Conservation (phyloP, 768 basidiomycete genomes). For the Fomitopsis serialis region DNA sequence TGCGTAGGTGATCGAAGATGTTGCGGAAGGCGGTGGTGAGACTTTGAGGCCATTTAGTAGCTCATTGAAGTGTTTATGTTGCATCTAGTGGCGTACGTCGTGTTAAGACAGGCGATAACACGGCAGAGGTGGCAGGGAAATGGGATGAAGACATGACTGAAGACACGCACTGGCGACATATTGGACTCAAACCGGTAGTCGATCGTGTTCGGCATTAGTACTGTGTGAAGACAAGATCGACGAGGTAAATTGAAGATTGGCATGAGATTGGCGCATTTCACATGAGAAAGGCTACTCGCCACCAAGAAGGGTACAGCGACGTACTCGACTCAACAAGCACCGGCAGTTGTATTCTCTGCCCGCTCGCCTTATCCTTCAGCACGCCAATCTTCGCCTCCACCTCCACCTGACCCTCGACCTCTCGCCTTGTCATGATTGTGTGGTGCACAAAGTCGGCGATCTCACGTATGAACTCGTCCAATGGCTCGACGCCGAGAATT, state of each 20-base stretch:
- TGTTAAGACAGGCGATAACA: too few species aligned
- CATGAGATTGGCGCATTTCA: neutral
- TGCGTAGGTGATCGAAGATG: slow-evolving; percentile 62
- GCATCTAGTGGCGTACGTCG: slow-evolving; percentile 41
- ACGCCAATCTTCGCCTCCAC: slow-evolving; percentile 90
- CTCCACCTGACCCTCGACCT: slow-evolving; percentile 52
- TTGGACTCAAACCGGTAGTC: slow-evolving; percentile 86
- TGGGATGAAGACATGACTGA: slow-evolving; percentile 23
- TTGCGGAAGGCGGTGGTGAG: slow-evolving; percentile 47
- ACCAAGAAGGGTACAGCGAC: slow-evolving; percentile 22
- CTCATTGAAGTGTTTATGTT: slow-evolving; percentile 83
- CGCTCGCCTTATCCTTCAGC: slow-evolving; percentile 50
- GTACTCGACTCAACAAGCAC: slow-evolving; percentile 81
- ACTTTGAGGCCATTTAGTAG: slow-evolving; percentile 80
- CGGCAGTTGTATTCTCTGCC: slow-evolving; percentile 60
- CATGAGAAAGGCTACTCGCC: neutral
- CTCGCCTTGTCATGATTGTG: slow-evolving; percentile 51
- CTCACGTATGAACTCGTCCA: slow-evolving; percentile 91
- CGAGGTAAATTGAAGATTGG: neutral
- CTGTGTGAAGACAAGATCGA: slow-evolving; percentile 32
- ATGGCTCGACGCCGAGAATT: slow-evolving; percentile 83
- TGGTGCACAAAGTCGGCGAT: slow-evolving; percentile 86
- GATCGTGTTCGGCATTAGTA: slow-evolving; percentile 54
- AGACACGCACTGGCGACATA: slow-evolving; percentile 65
- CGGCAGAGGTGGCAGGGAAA: too few species aligned